phyloP scores from a whole-genome alignment of 1,284 basidiomycete genomes.

The Puccinia coronata region DNA sequence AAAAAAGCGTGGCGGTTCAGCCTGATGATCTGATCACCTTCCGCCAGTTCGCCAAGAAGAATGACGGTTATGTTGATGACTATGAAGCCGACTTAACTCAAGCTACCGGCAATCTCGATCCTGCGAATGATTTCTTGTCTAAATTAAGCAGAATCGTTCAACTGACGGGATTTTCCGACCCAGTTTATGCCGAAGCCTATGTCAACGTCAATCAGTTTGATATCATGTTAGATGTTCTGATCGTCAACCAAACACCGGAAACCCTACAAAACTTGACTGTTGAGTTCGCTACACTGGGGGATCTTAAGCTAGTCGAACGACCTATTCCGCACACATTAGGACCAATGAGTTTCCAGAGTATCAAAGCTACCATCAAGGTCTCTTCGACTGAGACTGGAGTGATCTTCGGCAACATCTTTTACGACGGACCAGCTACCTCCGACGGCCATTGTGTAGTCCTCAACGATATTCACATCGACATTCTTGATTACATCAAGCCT shows the following conservation, averaged over 20 bases:
- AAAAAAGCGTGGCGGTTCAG: conserved; percentile 72
- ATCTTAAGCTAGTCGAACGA: conserved; percentile 94
- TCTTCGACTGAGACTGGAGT: conserved; percentile 97
- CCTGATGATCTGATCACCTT: conserved; percentile 91
- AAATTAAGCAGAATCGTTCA: conserved; percentile 94
- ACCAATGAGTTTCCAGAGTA: conserved; percentile 95
- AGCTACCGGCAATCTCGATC: conserved; percentile 80
- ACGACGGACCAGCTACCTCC: conserved; percentile 83
- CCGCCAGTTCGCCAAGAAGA: conserved; percentile 92
- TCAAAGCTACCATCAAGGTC: conserved; percentile 98
- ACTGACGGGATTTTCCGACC: conserved; percentile 96
- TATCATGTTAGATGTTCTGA: conserved; percentile 91
- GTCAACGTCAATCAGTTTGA: conserved; percentile 99
- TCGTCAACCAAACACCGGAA: conserved; percentile 94
- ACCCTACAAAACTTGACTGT: conserved; percentile 95
- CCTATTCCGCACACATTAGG: conserved; percentile 89
- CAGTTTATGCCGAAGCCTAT: conserved; percentile 96
- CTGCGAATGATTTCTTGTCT: conserved; percentile 90
- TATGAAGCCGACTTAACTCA: conserved; percentile 84
- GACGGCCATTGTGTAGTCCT: conserved; percentile 78
- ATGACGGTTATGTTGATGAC: conserved; percentile 69
- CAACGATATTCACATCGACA: conserved; percentile 97
- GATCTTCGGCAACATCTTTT: conserved; percentile 96
- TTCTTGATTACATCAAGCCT: conserved; percentile 99
- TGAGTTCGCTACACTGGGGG: conserved; percentile 96